Evolutionary conservation across 148 eudicot species (phyloP), one percentile per base, ranked within the genome.

Genomic region (Heliamphora exappendiculata): DNA sequence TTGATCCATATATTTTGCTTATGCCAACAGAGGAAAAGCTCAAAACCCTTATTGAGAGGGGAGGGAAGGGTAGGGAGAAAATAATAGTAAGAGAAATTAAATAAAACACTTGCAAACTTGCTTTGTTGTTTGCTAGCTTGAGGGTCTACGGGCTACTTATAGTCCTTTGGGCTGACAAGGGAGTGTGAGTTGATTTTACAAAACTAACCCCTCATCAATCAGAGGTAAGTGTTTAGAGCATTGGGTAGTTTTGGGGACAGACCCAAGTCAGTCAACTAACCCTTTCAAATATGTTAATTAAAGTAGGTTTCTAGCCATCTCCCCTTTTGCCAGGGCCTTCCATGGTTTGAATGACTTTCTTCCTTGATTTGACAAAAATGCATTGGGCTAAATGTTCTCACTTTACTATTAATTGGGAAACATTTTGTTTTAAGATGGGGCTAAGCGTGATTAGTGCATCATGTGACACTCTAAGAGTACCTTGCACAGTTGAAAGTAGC

Each of bases 1-100:
- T 53, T 73, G 54, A 65, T 65, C 77, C 81, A 79, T 79, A 37
- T 72, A 16, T 36, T 57, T 12, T 9, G 20, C 22, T 0, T 53
- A 16, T 22, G 33, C 4, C 0, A 20, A 54, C 33, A 72, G 22
- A 55, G 33, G 55, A 28, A 6, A 66, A 22, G n/a, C n/a, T n/a
- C n/a, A n/a, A n/a, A n/a, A 70, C 6, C 19, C 63, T 65, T 54
- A 22, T 7, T 49, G 9, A 53, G 1, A 19, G 33, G 28, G 17
- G 31, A 5, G 0, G 24, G 36, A 12, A 7, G 24, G 51, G 2
- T 12, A 20, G 49, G 42, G 49, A 20, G 26, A 36, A 7, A 13
- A 3, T 63, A 1, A 16, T 51, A 16, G 55, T 3, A 4, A 20
- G 45, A 0, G 72, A 22, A 28, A 4, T n/a, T n/a, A n/a, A n/a